Evolutionary conservation across 345 rosid genomes (phyloP), one percentile per base, ranked within the genome.

Genomic region (Citrus australasica): DNA sequence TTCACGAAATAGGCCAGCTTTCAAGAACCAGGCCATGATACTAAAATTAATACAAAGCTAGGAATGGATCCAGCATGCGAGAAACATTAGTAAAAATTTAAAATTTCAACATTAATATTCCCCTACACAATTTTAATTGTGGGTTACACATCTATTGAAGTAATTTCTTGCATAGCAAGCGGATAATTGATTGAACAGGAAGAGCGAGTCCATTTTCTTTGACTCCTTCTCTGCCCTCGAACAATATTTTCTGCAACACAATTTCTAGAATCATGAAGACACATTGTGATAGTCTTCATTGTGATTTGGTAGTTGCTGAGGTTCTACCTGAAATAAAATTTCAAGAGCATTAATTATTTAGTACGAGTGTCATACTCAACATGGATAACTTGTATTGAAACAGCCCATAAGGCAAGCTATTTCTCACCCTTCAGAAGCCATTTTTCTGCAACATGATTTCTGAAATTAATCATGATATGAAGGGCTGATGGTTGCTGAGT

Each of bases 391-490:
- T 69, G 53, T 53, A 51, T 10, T 51, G 74, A 53, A 71, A 53
- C 62, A 28, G 13, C 42, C 19, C 27, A 4, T 30, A 71, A 71
- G 62, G 42, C 19, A 30, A 51, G 74, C 27, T 71, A 2, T 51
- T 17, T 53, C 74, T 71, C 42, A 53, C 74, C 40, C 35, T 21
- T 22, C 2, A 19, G 32, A 8, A 8, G 4, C 19, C 21, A 19
- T 30, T 71, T 71, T 53, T 71, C 74, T 30, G 74, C 24, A 71
- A 71, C 40, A 53, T 71, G 74, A 53, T 71, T 53, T 71, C 17
- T 19, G 2, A 11, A 28, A 53, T 53, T 14, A 48, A 5, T 19
- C 2, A 42, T 28, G 9, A 71, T 51, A 10, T 21, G 7, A 21
- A 30, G 16, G 32, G 1, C 3, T 2, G 37, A 6, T 70, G 19